phyloP scores from a whole-genome alignment of 2,329 filamentous ascomycete species.

The Rhytidhysteron rufulum region DNA sequence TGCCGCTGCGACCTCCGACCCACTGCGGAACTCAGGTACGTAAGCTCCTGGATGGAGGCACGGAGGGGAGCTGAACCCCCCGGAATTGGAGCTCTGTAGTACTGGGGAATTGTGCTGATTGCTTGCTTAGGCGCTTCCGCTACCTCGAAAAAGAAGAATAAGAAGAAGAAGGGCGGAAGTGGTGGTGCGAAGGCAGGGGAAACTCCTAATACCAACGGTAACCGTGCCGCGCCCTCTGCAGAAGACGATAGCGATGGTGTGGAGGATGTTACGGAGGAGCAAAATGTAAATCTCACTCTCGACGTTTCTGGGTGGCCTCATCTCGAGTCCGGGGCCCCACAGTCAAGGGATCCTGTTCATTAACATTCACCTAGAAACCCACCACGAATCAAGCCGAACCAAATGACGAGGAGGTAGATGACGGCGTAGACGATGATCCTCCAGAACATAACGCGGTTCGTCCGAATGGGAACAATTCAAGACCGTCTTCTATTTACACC shows the following conservation, averaged over 20 bases:
- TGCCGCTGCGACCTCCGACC: slow-evolving; percentile 20
- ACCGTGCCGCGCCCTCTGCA: slow-evolving; percentile 3
- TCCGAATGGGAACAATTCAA: slow-evolving; percentile 26
- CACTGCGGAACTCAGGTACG: slow-evolving; percentile 33
- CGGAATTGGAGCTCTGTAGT: slow-evolving; percentile 1
- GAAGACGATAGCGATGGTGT: slow-evolving; percentile 14
- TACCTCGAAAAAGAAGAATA: slow-evolving; percentile 40
- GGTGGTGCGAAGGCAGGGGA: slow-evolving; percentile 22
- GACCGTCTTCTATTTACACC: slow-evolving; percentile 35
- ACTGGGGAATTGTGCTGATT: slow-evolving; percentile 2
- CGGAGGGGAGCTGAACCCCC: slow-evolving; percentile 4
- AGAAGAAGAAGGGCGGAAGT: slow-evolving; percentile 33
- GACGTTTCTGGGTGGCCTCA: not conserved
- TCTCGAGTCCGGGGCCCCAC: not conserved
- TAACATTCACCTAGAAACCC: not conserved
- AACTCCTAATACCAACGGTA: slow-evolving; percentile 21
- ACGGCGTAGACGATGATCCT: slow-evolving; percentile 31
- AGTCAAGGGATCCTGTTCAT: not conserved
- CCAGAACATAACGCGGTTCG: slow-evolving; percentile 25
- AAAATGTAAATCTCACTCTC: slow-evolving; percentile 14
- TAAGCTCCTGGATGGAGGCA: slow-evolving; percentile 16
- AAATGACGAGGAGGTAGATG: slow-evolving; percentile 7
- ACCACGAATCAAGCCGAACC: not conserved
- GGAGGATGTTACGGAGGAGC: slow-evolving; percentile 32
- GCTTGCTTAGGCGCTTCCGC: slow-evolving; percentile 20